Conservation (phyloP, 78 protist species). For the Dictyostelium capitatum region DNA sequence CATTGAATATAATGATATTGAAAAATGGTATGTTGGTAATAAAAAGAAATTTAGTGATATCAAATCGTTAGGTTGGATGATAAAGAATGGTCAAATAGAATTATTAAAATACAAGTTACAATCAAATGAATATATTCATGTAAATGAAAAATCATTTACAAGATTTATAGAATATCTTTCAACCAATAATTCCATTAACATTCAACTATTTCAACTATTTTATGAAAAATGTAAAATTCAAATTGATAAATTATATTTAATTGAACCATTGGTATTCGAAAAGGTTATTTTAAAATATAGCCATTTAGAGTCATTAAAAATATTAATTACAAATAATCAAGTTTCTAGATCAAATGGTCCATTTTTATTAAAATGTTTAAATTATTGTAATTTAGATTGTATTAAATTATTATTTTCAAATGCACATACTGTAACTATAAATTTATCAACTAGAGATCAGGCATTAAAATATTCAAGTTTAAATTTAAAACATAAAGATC, state of each 20-base stretch:
- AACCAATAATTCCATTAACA: no score
- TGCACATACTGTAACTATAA: no score
- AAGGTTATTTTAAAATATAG: not conserved
- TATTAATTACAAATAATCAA: not conserved
- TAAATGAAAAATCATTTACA: not conserved
- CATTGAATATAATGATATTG: not conserved
- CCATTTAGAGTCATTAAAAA: not conserved
- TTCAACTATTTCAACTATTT: not conserved
- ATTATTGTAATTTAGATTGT: no score
- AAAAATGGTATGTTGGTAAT: not conserved
- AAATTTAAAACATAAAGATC: no score
- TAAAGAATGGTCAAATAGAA: not conserved
- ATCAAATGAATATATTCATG: constrained; percentile 4
- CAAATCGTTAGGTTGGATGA: not conserved
- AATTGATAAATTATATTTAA: not conserved
- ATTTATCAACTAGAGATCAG: no score
- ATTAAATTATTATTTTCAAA: no score
- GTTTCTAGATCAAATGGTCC: no score
- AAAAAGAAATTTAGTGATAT: not conserved
- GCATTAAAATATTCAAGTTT: no score
- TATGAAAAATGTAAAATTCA: not conserved
- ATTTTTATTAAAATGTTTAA: no score
- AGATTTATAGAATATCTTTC: not conserved
- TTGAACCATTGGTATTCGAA: not conserved
- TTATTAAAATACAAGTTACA: not conserved